phyloP scores from a whole-genome alignment of 768 basidiomycete species.

The Phaffia tasmanica region DNA sequence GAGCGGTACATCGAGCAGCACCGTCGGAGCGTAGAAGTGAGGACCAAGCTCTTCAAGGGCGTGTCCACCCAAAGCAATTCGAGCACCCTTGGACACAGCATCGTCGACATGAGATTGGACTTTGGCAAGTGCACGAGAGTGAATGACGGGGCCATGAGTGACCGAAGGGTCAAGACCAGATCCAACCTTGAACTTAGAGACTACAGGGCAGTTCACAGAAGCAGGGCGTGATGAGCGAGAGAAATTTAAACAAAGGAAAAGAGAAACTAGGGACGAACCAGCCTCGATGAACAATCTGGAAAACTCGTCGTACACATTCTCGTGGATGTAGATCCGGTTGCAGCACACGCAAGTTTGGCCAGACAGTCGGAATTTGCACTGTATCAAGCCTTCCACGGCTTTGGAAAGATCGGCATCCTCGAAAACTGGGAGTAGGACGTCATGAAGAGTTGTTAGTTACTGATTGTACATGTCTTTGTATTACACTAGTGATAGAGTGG shows the following conservation, averaged over 20 bases:
- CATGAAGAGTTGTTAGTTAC: not conserved
- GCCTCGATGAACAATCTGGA: conserved; percentile 68
- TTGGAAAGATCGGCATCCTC: conserved; percentile 88
- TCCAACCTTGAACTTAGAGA: conserved; percentile 74
- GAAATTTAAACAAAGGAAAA: not conserved
- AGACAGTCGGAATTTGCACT: conserved; percentile 65
- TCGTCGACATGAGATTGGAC: conserved; percentile 77
- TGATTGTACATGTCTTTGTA: not conserved
- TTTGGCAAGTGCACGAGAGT: conserved; percentile 71
- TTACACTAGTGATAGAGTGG: not conserved
- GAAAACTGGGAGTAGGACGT: conserved; percentile 46
- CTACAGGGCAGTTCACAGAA: conserved; percentile 38
- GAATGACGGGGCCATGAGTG: conserved; percentile 92
- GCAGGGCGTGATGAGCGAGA: not conserved
- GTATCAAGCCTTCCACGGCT: conserved; percentile 65
- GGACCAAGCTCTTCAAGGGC: conserved; percentile 16
- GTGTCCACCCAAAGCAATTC: conserved; percentile 80
- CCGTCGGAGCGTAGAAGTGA: conserved; percentile 77
- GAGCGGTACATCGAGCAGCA: conserved; percentile 69
- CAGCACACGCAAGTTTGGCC: conserved; percentile 56
- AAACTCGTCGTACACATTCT: conserved; percentile 82
- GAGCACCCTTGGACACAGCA: conserved; percentile 72
- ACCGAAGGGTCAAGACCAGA: conserved; percentile 62
- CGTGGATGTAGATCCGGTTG: conserved; percentile 87
- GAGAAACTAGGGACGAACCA: conserved; percentile 24